These are phyloP conservation scores for Pholiota molesta DNA, from an alignment of 768 basidiomycete species.

Conservation along the genomic window DNA sequence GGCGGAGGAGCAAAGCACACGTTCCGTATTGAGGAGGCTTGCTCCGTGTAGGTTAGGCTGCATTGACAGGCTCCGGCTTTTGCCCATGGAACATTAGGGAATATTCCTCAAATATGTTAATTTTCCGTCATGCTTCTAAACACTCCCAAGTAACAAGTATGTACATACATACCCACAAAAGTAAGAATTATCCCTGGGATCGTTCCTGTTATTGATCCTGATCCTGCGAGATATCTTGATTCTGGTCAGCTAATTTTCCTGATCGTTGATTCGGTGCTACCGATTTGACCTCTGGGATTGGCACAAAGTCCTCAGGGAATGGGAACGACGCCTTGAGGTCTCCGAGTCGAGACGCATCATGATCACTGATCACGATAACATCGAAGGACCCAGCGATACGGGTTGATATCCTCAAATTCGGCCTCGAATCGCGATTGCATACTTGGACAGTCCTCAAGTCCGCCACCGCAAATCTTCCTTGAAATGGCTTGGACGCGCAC, in stretches of 20 bases:
- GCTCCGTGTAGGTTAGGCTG: slow-evolving; percentile 5
- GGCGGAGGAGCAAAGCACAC: neutral
- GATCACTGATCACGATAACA: neutral
- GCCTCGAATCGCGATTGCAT: neutral
- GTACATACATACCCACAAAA: too few species aligned
- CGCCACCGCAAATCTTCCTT: slow-evolving; percentile 4
- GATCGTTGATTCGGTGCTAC: slow-evolving; percentile 1
- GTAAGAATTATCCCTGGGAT: neutral
- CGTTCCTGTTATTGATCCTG: slow-evolving; percentile 12
- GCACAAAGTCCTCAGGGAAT: neutral
- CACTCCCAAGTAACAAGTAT: neutral
- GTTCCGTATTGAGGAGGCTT: neutral
- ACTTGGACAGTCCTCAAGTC: neutral
- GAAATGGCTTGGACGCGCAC: neutral
- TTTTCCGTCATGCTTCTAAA: neutral
- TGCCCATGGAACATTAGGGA: neutral
- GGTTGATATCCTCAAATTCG: neutral
- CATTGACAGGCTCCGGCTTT: slow-evolving; percentile 3
- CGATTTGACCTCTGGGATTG: neutral
- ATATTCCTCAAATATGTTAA: neutral
- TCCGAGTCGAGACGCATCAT: neutral
- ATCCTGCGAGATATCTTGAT: slow-evolving; percentile 2
- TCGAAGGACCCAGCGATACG: neutral
- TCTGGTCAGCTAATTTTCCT: neutral
- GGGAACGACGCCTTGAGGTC: neutral